Percentiles rank a stretch among this genome's conserved stretches.
These are phyloP conservation scores for Austroboletus niveus DNA, from an alignment of 1,284 basidiomycete genomes.

Conservation along the genomic window DNA sequence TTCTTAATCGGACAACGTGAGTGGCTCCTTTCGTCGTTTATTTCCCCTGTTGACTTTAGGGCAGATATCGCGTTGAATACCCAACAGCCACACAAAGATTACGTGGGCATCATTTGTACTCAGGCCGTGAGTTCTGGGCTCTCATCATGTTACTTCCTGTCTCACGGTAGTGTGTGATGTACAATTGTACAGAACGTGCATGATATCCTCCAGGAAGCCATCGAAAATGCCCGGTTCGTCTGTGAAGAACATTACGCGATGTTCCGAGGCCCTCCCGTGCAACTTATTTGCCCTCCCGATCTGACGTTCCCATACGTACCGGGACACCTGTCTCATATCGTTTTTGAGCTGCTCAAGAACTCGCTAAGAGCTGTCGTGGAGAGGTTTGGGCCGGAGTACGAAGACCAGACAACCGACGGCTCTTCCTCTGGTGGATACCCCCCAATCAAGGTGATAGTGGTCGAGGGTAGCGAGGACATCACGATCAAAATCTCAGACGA, in stretches of 20 bases:
- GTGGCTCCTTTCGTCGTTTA: conserved; percentile 36
- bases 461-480: conserved; percentile 94
- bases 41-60: neutral
- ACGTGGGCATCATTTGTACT: conserved; percentile 98
- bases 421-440: conserved; percentile 52
- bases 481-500: conserved; percentile 98
- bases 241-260: conserved; percentile 98
- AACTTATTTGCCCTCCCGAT: conserved; percentile 90
- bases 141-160: conserved; percentile 1
- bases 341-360: conserved; percentile 98
- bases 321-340: conserved; percentile 93
- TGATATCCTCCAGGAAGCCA: conserved; percentile 97
- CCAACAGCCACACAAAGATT: conserved; percentile 83
- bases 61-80: conserved; percentile 90
- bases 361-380: conserved; percentile 97
- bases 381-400: conserved; percentile 81
- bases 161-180: conserved; percentile 3
- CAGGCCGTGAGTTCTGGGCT: conserved; percentile 60
- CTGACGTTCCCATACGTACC: conserved; percentile 96
- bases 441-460: conserved; percentile 95
- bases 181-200: conserved; percentile 69
- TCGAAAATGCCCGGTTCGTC: conserved; percentile 97
- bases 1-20: conserved; percentile 92
- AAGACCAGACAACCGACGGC: conserved; percentile 41
- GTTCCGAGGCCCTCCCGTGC: conserved; percentile 95